Base-by-base conservation (phyloP, 2,329 filamentous ascomycete species). In the Penicillium sp. region DNA sequence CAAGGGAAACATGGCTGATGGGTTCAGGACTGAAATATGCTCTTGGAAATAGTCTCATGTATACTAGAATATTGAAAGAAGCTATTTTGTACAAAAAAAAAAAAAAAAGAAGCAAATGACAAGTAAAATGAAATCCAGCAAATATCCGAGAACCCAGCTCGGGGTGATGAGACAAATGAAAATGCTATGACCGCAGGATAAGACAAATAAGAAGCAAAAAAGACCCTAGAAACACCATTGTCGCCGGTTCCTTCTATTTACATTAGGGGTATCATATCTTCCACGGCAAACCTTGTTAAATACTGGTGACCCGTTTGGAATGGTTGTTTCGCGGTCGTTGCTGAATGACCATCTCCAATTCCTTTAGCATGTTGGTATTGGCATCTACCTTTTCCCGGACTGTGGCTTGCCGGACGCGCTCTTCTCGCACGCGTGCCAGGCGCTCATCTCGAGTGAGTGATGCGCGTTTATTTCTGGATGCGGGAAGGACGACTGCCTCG, bases 261-360 rank as follows among this genome's bases (percentile, higher is more conserved):
- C 59, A 67, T 66, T 55, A 59, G 58, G 67, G 71, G 69, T 74
- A 74, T 73, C 71, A 68, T 65, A 59, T 51, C 52, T 57, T 53
- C 60, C 59, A 59, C 51, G 49, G 61, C 57, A 55, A 58, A 55
- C 55, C 45, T 44, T 26, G 49, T 75, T 63, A 80, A 51, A 80
- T 74, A 57, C 75, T 79, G 25, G 77, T 78, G 50, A 80, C 72
- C 54, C 78, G 66, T 61, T 77, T 75, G 16, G 72, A 74, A 23
- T 67, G 69, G n/a, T 66, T 64, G n/a, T 67, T 66, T 45, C 70
- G 73, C 19, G 81, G 80, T 57, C 82, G 74, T 64, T 85, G 76
- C 64, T 84, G 85, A 72, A 98, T 96, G 59, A 99, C 87, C 61
- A 91, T 93, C 78, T 97, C 92, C 57, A 99, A 81, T 77, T 99